These are phyloP conservation scores for Thoreauomyces humboldtii DNA, from an alignment of 192 early-diverging fungal species.

Conservation along the genomic window DNA sequence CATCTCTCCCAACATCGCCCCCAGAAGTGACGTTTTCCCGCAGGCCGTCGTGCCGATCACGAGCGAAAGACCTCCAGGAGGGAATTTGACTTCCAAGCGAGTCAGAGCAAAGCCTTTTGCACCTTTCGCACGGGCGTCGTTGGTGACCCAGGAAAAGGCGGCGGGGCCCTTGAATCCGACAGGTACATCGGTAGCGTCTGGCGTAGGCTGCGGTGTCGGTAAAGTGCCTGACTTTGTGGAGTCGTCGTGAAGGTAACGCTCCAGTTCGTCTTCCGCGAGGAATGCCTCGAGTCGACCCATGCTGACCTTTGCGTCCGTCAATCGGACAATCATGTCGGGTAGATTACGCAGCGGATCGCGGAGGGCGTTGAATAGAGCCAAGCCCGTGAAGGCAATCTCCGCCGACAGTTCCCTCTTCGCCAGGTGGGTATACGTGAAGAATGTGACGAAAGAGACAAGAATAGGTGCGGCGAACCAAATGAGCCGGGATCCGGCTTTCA, in stretches of 20 bases:
- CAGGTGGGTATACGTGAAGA: constrained; percentile 54
- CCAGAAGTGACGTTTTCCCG: constrained; percentile 80
- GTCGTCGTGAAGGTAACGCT: constrained; percentile 27
- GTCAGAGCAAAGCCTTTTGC: constrained; percentile 36
- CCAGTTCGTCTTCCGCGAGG: constrained; percentile 69
- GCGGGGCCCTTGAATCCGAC: constrained; percentile 15
- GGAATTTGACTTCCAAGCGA: constrained; percentile 27
- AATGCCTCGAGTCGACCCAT: constrained; percentile 68
- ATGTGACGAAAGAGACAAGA: constrained; percentile 59
- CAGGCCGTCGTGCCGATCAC: constrained; percentile 83
- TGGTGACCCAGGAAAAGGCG: constrained; percentile 1
- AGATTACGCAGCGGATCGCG: constrained; percentile 50
- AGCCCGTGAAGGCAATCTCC: constrained; percentile 62
- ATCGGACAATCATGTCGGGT: constrained; percentile 59
- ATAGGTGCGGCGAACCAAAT: constrained; percentile 41
- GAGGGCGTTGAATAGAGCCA: constrained; percentile 64
- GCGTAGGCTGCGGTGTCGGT: background rate
- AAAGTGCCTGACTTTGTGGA: too few species aligned
- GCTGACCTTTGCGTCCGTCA: constrained; percentile 53
- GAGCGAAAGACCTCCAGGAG: constrained; percentile 45
- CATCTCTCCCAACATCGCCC: constrained; percentile 82
- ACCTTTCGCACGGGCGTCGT: background rate
- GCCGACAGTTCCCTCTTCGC: constrained; percentile 60
- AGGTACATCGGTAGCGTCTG: background rate
- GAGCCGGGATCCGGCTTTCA: constrained; percentile 19